phyloP scores from a whole-genome alignment of 805 yeast genomes.

The Kazachstania psychrophila region DNA sequence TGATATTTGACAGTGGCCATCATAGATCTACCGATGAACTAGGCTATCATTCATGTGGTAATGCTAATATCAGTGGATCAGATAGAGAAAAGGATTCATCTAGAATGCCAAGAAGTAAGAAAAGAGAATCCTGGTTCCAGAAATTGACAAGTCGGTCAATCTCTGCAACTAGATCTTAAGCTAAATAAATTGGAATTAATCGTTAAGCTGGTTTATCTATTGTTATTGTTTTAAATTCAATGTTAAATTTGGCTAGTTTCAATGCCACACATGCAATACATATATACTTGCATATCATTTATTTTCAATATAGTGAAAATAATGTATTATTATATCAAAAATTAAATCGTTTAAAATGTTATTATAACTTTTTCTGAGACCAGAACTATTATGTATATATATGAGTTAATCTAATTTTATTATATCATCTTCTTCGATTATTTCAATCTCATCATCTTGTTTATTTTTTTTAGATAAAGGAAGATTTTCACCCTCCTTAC shows the following conservation, averaged over 20 bases:
- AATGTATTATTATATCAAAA: no score
- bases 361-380: background rate
- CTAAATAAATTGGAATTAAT: no score
- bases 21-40: constrained; percentile 19
- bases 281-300: no score
- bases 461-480: background rate
- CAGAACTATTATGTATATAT: background rate
- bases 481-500: background rate
- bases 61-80: background rate
- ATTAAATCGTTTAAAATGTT: no score
- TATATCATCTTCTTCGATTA: constrained; percentile 5
- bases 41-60: constrained; percentile 5
- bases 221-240: no score
- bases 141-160: constrained; percentile 35
- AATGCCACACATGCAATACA: no score
- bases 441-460: constrained; percentile 1
- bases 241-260: no score
- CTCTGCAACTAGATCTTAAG: constrained; percentile 2
- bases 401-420: constrained; percentile 1
- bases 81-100: constrained; percentile 5
- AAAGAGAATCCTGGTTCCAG: constrained; percentile 38
- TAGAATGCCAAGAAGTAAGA: constrained; percentile 20
- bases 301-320: no score
- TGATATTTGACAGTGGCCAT: constrained; percentile 11
- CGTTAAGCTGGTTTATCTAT: no score